Evolutionary conservation across 805 yeast species (phyloP), one percentile per base, ranked within the genome.

Genomic region (Candida odintsovae): DNA sequence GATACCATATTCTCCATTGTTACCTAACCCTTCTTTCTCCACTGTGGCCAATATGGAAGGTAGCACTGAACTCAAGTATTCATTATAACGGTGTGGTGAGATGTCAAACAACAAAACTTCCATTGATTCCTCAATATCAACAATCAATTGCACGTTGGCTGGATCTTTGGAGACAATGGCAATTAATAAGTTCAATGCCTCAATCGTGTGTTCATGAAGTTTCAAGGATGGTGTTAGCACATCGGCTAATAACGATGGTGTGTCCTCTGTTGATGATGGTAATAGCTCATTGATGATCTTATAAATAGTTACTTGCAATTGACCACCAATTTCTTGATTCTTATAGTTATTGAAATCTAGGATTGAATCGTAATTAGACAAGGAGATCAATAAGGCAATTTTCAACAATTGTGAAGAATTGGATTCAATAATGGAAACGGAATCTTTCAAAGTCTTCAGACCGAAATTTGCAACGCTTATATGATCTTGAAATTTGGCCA

Each of bases 181-280:
- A 50, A 88, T 73, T 6, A 90, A 70, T 44, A 89, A 61, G 33
- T 73, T 73, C 6, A 86, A 68, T 8, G 75, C 70, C 2, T 61
- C 62, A 31, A 39, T 50, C 9, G 54, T 45, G 3, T 48, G 42
- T 15, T 51, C 69, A 49, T 74, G 70, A 9, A 83, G 70, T 41
- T 72, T 70, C 36, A 86, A 75, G 1, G 82, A 76, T 3, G 75
- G 71, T 1, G 81, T 71, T n/a, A 86, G 63, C 0, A 85, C 76
- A 59, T 90, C 96, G 12, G 86, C 72, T 38, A 90, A 64, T 41
- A 85, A 72, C 1, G 90, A 77, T 31, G 86, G 80, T 0, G 96
- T 77, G 56, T 90, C 98, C 40, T 88, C 96, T 40, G 81, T 86
- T 0, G 94, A 77, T 1, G 78, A 83, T 1, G 73, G 76, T 3